phyloP scores from a whole-genome alignment of 352 stramenopile species.

The Detonula confervacea region DNA sequence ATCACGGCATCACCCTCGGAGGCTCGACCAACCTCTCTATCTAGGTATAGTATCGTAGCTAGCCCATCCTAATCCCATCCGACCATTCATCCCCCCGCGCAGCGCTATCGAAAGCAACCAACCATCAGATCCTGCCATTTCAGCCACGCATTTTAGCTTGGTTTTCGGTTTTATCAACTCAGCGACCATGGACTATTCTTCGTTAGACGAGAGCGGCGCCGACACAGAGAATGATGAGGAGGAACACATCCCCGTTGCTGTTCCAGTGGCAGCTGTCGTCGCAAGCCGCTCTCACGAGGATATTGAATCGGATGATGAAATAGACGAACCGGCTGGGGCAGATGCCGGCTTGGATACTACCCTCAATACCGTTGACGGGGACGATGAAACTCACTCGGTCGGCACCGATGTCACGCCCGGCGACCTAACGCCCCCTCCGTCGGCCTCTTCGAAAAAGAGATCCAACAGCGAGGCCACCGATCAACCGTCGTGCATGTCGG shows the following conservation, averaged over 20 bases:
- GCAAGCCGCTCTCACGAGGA: background rate
- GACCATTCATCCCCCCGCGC: no score
- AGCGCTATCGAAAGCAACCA: no score
- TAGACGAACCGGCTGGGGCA: background rate
- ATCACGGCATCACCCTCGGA: no score
- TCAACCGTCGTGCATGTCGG: constrained; percentile 12
- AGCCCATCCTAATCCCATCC: no score
- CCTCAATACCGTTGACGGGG: constrained; percentile 16
- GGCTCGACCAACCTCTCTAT: no score
- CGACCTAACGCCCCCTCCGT: background rate
- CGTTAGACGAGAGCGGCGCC: constrained; percentile 12
- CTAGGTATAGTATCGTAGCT: no score
- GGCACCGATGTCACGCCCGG: background rate
- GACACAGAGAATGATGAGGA: constrained; percentile 28
- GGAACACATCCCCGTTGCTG: constrained; percentile 22
- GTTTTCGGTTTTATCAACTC: no score
- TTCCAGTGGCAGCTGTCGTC: constrained; percentile 9
- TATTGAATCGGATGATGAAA: constrained; percentile 4
- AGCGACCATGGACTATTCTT: constrained; percentile 2
- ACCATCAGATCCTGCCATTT: no score
- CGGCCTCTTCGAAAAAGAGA: constrained; percentile 19
- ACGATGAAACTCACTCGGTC: constrained; percentile 6
- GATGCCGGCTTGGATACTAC: constrained; percentile 8
- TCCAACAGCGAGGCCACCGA: constrained; percentile 10
- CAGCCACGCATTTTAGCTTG: no score